These are phyloP conservation scores for Stemphylium lycopersici DNA, from an alignment of 2,329 filamentous ascomycete species.

Conservation along the genomic window DNA sequence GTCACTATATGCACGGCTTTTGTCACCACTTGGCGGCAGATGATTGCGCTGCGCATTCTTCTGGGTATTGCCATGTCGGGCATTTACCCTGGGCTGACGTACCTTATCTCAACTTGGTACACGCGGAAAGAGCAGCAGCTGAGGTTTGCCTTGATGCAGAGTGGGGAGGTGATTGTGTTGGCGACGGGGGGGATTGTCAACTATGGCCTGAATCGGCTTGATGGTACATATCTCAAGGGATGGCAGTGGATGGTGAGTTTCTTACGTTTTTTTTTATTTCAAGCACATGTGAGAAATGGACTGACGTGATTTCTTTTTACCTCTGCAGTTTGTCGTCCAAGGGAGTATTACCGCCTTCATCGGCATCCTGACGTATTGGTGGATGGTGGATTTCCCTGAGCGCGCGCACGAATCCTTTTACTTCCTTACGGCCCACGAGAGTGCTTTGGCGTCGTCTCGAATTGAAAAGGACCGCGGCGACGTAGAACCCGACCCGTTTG, in stretches of 20 bases:
- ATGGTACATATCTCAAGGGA: constrained; percentile 63
- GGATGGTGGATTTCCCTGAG: constrained; percentile 74
- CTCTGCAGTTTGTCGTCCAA: constrained; percentile 62
- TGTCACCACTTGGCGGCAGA: constrained; percentile 69
- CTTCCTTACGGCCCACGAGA: constrained; percentile 65
- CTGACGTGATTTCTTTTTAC: neutral
- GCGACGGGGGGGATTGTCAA: constrained; percentile 72
- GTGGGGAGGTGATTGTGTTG: constrained; percentile 68
- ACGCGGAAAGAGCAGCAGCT: constrained; percentile 69
- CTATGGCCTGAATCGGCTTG: constrained; percentile 69
- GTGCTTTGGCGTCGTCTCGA: constrained; percentile 60
- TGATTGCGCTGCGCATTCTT: constrained; percentile 70
- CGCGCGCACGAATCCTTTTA: constrained; percentile 61
- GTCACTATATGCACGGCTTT: constrained; percentile 74
- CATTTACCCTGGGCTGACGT: constrained; percentile 53
- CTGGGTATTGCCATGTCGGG: constrained; percentile 67
- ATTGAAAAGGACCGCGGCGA: constrained; percentile 69
- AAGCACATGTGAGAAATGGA: neutral
- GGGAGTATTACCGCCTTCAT: constrained; percentile 65
- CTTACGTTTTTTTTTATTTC: too few species aligned
- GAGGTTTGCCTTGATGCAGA: constrained; percentile 69
- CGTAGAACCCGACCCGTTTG: constrained; percentile 62
- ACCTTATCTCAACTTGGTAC: constrained; percentile 68
- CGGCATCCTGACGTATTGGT: constrained; percentile 68
- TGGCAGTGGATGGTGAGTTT: constrained; percentile 69